Percentiles rank a stretch among this genome's conserved stretches.
Evolutionary conservation across 2,329 filamentous ascomycete species (phyloP).

Genomic region (Aspergillus aculeatus): DNA sequence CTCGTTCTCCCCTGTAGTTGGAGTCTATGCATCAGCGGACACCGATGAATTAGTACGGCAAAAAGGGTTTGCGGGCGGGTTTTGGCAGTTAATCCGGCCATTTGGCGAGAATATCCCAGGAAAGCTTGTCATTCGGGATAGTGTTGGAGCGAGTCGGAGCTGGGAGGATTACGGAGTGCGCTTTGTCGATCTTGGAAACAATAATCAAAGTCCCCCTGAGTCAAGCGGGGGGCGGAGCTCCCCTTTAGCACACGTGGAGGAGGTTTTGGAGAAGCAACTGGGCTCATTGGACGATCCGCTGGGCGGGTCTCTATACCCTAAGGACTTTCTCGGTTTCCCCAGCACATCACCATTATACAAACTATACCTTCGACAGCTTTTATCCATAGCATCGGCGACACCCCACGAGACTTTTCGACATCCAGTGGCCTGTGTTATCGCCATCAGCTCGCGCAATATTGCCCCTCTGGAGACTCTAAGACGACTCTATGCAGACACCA

Average conservation of each 20-base stretch:
- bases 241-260: conserved; percentile 64
- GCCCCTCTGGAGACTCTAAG: conserved; percentile 84
- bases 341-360: conserved; percentile 76
- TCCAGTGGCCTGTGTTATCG: conserved; percentile 90
- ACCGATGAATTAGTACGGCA: conserved; percentile 75
- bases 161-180: conserved; percentile 90
- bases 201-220: conserved; percentile 36
- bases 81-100: conserved; percentile 82
- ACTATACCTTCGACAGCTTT: conserved; percentile 76
- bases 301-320: conserved; percentile 27
- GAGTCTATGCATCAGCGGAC: conserved; percentile 81
- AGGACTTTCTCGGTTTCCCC: conserved; percentile 31
- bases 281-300: conserved; percentile 66
- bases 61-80: conserved; percentile 79
- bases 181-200: conserved; percentile 67
- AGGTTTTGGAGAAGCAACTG: conserved; percentile 76
- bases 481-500: conserved; percentile 81
- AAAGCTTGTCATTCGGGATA: conserved; percentile 87
- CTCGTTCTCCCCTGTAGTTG: conserved; percentile 85
- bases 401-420: conserved; percentile 93
- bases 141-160: conserved; percentile 74
- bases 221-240: conserved; percentile 40
- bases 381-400: conserved; percentile 74
- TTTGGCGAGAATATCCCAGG: conserved; percentile 87
- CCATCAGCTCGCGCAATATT: conserved; percentile 84